Evolutionary conservation across 2,329 filamentous ascomycete species (phyloP).

Genomic region (Aspergillus ibericus): DNA sequence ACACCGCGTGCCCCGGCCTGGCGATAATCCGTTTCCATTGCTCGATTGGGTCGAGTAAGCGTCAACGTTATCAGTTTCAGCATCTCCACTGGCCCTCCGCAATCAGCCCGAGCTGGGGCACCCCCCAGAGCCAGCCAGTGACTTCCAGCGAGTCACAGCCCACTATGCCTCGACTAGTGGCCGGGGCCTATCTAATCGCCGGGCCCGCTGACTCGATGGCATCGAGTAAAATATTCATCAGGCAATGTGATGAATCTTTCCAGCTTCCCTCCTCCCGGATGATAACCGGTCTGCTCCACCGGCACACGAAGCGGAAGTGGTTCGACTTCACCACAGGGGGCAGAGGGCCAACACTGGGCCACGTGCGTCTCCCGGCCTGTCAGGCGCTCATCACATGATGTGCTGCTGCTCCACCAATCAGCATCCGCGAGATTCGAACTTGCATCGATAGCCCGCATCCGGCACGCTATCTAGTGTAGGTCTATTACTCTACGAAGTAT

Average conservation of each 20-base stretch:
- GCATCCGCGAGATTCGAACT: no score
- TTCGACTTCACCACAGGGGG: no score
- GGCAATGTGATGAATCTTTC: background rate
- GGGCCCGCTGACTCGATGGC: conserved; percentile 34
- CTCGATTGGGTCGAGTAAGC: conserved; percentile 24
- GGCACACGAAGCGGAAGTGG: no score
- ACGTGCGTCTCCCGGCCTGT: background rate
- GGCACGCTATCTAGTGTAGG: no score
- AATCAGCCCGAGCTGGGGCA: conserved; percentile 2
- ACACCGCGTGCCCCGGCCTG: background rate
- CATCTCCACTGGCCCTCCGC: conserved; percentile 19
- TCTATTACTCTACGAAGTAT: no score
- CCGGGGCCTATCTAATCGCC: conserved; percentile 23
- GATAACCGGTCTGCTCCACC: no score
- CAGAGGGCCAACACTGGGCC: no score
- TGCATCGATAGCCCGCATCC: no score
- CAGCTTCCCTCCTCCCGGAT: background rate
- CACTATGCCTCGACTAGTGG: conserved; percentile 11
- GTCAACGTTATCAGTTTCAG: conserved; percentile 24
- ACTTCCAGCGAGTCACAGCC: conserved; percentile 7
- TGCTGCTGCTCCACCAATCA: no score
- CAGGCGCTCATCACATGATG: background rate
- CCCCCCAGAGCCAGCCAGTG: background rate
- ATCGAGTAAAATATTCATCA: conserved; percentile 35
- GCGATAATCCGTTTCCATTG: conserved; percentile 14